Evolutionary conservation across 2,329 filamentous ascomycete genomes (phyloP).

Genomic region (Xylariales sp.): DNA sequence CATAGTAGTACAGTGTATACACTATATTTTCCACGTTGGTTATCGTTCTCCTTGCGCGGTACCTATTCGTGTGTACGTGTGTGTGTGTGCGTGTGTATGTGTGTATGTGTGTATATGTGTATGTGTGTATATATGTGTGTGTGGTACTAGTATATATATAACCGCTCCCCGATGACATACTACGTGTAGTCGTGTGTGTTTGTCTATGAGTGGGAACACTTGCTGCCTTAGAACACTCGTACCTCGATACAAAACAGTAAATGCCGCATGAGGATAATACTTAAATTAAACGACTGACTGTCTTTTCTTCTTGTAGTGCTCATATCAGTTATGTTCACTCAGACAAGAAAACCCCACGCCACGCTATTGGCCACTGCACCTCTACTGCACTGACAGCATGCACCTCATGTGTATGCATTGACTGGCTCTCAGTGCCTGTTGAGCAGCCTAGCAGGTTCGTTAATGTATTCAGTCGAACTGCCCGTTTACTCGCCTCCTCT

Average conservation of each 20-base stretch:
- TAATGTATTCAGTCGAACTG: conserved; percentile 16
- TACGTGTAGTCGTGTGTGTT: neutral
- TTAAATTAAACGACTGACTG: conserved; percentile 16
- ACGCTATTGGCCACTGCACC: conserved; percentile 26
- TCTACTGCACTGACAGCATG: conserved; percentile 32
- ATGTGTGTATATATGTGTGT: no score
- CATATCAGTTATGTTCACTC: conserved; percentile 7
- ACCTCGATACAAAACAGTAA: conserved; percentile 29
- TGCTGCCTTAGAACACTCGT: conserved; percentile 24
- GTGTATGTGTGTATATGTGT: no score
- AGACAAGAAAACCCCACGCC: conserved; percentile 25
- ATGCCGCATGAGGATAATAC: conserved; percentile 27
- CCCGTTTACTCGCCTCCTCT: conserved; percentile 6
- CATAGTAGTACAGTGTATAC: no score
- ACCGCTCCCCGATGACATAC: no score
- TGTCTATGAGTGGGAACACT: conserved; percentile 1
- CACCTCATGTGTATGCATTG: conserved; percentile 27
- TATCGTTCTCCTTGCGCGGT: no score
- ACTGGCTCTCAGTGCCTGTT: conserved; percentile 21
- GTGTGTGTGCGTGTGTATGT: no score
- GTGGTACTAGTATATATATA: no score
- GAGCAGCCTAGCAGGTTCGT: conserved; percentile 16
- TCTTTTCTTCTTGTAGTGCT: conserved; percentile 9
- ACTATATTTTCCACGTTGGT: no score
- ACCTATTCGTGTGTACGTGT: no score